Percentiles rank a stretch among this genome's conserved stretches.
Evolutionary conservation across 805 yeast species (phyloP).

Genomic region (Lipomyces mesembrius): DNA sequence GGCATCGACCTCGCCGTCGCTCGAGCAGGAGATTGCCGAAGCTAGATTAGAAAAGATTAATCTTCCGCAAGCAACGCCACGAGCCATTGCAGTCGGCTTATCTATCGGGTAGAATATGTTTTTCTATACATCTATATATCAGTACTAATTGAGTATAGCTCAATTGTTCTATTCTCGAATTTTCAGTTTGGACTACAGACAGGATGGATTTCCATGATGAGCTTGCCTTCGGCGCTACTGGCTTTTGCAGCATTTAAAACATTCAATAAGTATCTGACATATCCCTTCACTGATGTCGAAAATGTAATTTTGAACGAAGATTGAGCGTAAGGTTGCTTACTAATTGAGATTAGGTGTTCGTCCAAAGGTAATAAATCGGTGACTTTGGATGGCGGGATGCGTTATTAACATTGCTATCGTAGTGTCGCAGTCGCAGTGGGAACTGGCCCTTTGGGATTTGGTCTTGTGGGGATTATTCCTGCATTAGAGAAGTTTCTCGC

Average conservation of each 20-base stretch:
- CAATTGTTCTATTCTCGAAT: slow-evolving; percentile 82
- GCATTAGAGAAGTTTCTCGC: slow-evolving; percentile 90
- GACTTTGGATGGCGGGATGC: not conserved
- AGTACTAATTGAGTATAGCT: slow-evolving; percentile 36
- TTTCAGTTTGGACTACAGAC: slow-evolving; percentile 97
- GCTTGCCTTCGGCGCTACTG: slow-evolving; percentile 86
- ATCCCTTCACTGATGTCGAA: slow-evolving; percentile 82
- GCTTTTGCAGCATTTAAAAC: slow-evolving; percentile 83
- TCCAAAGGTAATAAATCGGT: slow-evolving; percentile 33
- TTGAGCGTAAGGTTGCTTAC: not conserved
- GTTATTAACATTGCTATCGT: slow-evolving; percentile 7
- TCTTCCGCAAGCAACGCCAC: slow-evolving; percentile 56
- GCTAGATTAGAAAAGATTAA: slow-evolving; percentile 43
- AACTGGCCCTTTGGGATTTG: slow-evolving; percentile 95
- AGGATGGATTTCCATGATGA: slow-evolving; percentile 99
- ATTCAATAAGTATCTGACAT: slow-evolving; percentile 44
- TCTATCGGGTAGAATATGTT: slow-evolving; percentile 60
- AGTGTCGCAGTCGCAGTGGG: slow-evolving; percentile 96
- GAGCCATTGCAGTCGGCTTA: slow-evolving; percentile 78
- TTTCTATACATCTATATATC: not conserved
- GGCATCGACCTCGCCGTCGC: slow-evolving; percentile 4
- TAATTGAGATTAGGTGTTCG: slow-evolving; percentile 33
- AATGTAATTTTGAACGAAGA: slow-evolving; percentile 59
- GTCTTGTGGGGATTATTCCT: slow-evolving; percentile 93
- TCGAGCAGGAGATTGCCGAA: slow-evolving; percentile 11